Evolutionary conservation across 1,284 basidiomycete genomes (phyloP).

Genomic region (Rhodotorula sp.): DNA sequence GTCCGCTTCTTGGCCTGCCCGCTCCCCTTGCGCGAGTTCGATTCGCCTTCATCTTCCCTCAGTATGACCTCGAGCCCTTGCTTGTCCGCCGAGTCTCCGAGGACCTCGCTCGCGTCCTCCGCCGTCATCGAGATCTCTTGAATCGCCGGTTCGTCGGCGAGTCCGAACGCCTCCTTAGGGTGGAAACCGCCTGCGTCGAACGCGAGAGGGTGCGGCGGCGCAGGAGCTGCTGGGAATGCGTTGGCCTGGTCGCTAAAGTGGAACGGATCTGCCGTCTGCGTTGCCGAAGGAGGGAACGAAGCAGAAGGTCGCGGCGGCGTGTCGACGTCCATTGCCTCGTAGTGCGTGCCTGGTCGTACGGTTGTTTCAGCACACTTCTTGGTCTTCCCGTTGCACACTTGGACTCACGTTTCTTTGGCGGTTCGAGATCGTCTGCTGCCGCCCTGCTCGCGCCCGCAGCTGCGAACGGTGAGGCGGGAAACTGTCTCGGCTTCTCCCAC

Average conservation of each 20-base stretch:
- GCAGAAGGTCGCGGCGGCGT: constrained; percentile 29
- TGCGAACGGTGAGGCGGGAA: constrained; percentile 20
- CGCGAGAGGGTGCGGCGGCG: not conserved
- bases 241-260: constrained; percentile 5
- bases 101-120: constrained; percentile 2
- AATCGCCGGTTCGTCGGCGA: constrained; percentile 10
- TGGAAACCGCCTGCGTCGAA: constrained; percentile 25
- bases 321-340: constrained; percentile 42
- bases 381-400: rapidly evolving
- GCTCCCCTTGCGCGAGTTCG: not conserved
- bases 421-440: constrained; percentile 14
- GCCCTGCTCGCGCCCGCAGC: not conserved
- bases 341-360: constrained; percentile 29
- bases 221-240: not conserved
- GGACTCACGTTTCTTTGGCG: constrained; percentile 32
- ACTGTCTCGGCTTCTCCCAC: constrained; percentile 30
- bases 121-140: constrained; percentile 24
- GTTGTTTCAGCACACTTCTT: not conserved
- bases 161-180: constrained; percentile 23
- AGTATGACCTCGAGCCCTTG: not conserved
- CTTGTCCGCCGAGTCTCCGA: not conserved
- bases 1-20: not conserved
- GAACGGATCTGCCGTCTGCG: constrained; percentile 19
- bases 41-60: not conserved
- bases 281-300: constrained; percentile 19